Base-by-base conservation (phyloP, 257 asterid genomes). In the Ophiorrhiza pumila region DNA sequence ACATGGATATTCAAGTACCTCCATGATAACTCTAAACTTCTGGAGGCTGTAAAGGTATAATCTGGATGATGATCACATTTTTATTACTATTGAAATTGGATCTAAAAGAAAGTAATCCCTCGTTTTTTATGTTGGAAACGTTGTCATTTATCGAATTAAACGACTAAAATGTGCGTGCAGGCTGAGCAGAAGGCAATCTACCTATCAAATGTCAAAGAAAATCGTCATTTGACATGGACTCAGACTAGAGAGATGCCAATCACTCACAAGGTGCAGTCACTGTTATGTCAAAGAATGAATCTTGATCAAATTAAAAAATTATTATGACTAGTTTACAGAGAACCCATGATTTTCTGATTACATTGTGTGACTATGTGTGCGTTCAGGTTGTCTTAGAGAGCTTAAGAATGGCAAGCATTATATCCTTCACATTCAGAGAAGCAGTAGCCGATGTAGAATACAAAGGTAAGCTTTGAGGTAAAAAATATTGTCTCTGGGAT, bases 1-100 rank as follows among this genome's bases (percentile, higher is more conserved):
- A 92, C 97, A 20, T 92, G 98, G 98, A 80, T 86, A 35, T 49
- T 92, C 77, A 92, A 90, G 78, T 90, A 90, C 81, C 96, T 92
- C 14, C 78, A 77, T n/a, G 91, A 90, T 63, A 79, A 85, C 61
- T 89, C 88, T 1, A 85, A 87, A 42, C 80, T 86, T 67, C 81
- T 87, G 0, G 79, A 87, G 55, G 74, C 80, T 42, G 91, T 92
- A n/a, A 87, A 85, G 95, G 98, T 88, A 78, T 3, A 63, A 60
- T 34, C 37, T 22, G 49, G 71, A 74, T 52, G 39, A 65, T 66
- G 20, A 13, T 57, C 41, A 59, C 41, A 4, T 59, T 4, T n/a
- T 2, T 41, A 45, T 23, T 25, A 7, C 35, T 52, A 17, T 10
- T 45, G 25, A 27, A 7, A 12, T 18, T 4, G 25, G 31, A 47